phyloP scores from a whole-genome alignment of 2,329 filamentous ascomycete genomes.

The Apiospora arundinis region DNA sequence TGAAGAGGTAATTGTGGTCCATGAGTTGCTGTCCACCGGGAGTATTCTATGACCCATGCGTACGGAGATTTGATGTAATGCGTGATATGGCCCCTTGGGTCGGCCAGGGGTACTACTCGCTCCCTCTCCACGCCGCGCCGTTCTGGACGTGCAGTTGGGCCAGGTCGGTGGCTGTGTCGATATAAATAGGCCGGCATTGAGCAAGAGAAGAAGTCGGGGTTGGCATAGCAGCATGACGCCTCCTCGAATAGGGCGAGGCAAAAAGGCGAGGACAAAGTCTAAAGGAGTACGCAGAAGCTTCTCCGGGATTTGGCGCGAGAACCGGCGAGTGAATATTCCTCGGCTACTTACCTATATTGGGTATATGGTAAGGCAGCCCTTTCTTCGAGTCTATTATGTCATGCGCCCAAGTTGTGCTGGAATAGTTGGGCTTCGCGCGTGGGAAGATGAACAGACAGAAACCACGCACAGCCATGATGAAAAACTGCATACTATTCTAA shows the following conservation, averaged over 20 bases:
- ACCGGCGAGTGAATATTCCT: neutral
- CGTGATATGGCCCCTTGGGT: neutral
- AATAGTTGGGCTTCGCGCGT: too few species aligned
- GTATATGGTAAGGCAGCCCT: neutral
- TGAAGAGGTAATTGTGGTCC: neutral
- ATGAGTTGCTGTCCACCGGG: neutral
- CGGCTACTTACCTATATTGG: neutral
- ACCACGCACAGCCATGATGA: too few species aligned
- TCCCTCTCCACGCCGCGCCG: neutral
- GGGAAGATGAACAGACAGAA: too few species aligned
- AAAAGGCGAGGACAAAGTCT: neutral
- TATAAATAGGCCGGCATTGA: too few species aligned
- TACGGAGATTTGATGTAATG: slow-evolving; percentile 8
- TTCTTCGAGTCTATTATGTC: neutral
- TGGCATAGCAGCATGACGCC: too few species aligned
- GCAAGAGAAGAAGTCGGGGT: too few species aligned
- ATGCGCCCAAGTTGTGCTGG: neutral
- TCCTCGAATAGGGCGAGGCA: neutral
- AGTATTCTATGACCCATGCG: neutral
- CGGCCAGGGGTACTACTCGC: neutral
- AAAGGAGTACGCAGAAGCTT: neutral
- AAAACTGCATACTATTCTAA: too few species aligned
- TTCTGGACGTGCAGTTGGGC: neutral
- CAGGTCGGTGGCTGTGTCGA: neutral
- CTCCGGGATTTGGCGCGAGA: neutral